A percentile compares a stretch with the other conserved stretches of the same genome.
Evolutionary conservation across 805 yeast species (phyloP).

Genomic region (Myxozyma geophila): DNA sequence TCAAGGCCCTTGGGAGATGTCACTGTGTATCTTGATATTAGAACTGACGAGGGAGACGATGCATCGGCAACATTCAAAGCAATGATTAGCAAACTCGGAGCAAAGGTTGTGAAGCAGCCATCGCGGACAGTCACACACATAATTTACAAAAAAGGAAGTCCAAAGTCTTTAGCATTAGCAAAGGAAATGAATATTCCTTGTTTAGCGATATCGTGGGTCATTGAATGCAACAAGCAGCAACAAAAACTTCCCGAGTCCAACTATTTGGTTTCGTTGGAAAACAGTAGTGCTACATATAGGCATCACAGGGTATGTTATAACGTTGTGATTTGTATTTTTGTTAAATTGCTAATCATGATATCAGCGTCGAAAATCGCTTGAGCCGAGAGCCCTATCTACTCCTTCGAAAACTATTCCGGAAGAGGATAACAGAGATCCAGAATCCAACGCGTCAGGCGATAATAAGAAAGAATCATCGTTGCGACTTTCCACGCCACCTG

Average conservation of each 20-base stretch:
- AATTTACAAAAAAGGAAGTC: slow-evolving; percentile 35
- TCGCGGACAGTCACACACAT: slow-evolving; percentile 33
- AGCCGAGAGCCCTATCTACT: slow-evolving; percentile 12
- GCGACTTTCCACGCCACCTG: slow-evolving; percentile 1
- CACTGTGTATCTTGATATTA: slow-evolving; percentile 32
- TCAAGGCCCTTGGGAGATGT: slow-evolving; percentile 23
- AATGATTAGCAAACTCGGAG: slow-evolving; percentile 33
- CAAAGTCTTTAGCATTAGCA: slow-evolving; percentile 28
- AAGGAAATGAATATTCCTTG: slow-evolving; percentile 16
- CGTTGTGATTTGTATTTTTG: not conserved
- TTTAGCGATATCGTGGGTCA: slow-evolving; percentile 34
- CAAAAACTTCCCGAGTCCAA: slow-evolving; percentile 1
- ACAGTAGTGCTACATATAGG: not conserved
- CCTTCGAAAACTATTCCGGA: not conserved
- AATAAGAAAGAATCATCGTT: not conserved
- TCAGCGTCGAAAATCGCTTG: slow-evolving; percentile 21
- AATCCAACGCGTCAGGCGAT: not conserved
- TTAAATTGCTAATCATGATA: not conserved
- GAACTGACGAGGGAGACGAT: slow-evolving; percentile 32
- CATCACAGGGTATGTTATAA: slow-evolving; percentile 10
- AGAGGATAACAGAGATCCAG: not conserved
- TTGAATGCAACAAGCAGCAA: slow-evolving; percentile 17
- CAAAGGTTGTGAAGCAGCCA: slow-evolving; percentile 21
- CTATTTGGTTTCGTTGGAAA: slow-evolving; percentile 11
- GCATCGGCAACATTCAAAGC: slow-evolving; percentile 31